These are phyloP conservation scores for Nothomitra cinnamomea DNA, from an alignment of 2,329 filamentous ascomycete genomes.

Conservation along the genomic window DNA sequence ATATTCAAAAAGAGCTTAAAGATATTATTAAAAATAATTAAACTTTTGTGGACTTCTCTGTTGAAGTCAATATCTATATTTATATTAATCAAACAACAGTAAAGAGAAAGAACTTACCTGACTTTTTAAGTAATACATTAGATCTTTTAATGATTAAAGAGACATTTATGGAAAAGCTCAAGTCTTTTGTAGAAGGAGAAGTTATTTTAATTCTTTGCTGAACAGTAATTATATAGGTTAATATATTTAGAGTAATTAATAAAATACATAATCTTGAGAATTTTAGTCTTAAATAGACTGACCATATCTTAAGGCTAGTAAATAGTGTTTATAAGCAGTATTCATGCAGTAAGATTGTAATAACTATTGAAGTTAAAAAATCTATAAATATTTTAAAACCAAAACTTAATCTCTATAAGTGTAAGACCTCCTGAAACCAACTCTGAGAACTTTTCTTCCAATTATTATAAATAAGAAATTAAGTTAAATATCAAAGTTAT, in stretches of 20 bases:
- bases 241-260: not conserved
- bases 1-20: not conserved
- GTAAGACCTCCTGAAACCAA: not conserved
- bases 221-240: not conserved
- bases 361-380: not conserved
- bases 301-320: not conserved
- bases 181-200: not conserved
- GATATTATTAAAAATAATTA: not conserved
- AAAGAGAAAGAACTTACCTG: not conserved
- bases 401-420: not conserved
- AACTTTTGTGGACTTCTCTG: not conserved
- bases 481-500: not conserved
- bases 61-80: not conserved
- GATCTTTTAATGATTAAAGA: not conserved
- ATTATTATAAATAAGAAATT: not conserved
- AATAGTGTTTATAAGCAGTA: not conserved
- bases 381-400: not conserved
- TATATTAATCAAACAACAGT: not conserved
- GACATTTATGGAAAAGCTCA: not conserved
- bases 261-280: not conserved
- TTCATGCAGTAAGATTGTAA: not conserved
- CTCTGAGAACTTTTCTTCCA: not conserved
- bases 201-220: not conserved
- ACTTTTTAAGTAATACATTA: not conserved
- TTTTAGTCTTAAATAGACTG: not conserved